phyloP scores from a whole-genome alignment of 768 basidiomycete species.

The Leccinum boreale region DNA sequence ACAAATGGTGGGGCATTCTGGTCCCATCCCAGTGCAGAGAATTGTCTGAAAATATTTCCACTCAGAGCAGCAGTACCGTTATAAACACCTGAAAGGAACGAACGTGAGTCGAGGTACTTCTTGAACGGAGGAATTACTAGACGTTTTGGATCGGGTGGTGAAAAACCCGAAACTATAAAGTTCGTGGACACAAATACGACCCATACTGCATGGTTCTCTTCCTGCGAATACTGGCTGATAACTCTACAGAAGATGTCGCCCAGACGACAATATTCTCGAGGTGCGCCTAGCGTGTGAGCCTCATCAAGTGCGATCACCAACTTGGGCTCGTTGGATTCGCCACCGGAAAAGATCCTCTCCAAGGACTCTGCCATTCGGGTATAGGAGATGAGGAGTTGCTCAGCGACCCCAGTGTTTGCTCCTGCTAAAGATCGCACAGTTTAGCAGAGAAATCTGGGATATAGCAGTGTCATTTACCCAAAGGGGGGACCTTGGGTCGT shows the following conservation, averaged over 20 bases:
- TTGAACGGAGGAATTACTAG: no score
- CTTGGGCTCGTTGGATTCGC: not conserved
- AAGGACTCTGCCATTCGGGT: not conserved
- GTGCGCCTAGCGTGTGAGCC: conserved; percentile 2
- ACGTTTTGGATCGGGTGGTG: conserved; percentile 3
- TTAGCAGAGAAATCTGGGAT: not conserved
- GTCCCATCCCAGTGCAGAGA: conserved; percentile 21
- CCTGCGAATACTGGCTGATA: conserved; percentile 6
- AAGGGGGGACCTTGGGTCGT: not conserved
- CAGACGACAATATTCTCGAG: not conserved
- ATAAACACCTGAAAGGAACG: not conserved
- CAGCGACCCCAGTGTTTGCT: not conserved
- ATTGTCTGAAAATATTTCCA: conserved; percentile 1
- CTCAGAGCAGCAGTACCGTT: not conserved
- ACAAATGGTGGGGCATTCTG: not conserved
- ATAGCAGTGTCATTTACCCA: not conserved
- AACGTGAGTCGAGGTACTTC: not conserved
- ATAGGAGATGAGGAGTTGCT: not conserved
- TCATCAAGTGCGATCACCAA: conserved; percentile 18
- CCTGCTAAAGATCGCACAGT: not conserved
- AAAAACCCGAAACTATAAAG: conserved; percentile 8
- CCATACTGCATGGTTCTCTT: conserved; percentile 7
- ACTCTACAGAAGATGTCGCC: conserved; percentile 7
- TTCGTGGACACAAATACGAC: conserved; percentile 16
- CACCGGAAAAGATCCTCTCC: not conserved